These are phyloP conservation scores for Venturia effusa DNA, from an alignment of 2,329 filamentous ascomycete genomes.

Conservation along the genomic window DNA sequence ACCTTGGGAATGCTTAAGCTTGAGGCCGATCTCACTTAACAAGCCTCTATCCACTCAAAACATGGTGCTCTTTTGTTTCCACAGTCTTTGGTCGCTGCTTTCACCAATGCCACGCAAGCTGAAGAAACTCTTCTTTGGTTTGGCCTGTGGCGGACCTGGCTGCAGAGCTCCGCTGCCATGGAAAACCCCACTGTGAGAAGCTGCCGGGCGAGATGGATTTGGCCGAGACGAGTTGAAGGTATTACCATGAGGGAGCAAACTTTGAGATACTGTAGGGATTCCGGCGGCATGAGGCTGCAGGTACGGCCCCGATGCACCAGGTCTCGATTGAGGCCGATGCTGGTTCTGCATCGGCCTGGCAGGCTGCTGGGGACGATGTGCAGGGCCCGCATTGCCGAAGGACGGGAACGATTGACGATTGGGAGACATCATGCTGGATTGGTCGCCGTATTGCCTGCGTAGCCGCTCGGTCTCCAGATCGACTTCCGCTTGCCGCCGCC, in stretches of 20 bases:
- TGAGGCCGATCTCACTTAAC: not conserved
- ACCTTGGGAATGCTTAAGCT: not conserved
- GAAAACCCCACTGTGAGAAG: slow-evolving; percentile 25
- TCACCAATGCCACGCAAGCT: slow-evolving; percentile 23
- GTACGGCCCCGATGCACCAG: slow-evolving; percentile 15
- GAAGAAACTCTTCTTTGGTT: slow-evolving; percentile 28
- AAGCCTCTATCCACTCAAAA: slow-evolving; percentile 13
- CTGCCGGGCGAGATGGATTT: slow-evolving; percentile 6
- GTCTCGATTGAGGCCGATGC: slow-evolving; percentile 1
- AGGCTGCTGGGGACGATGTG: slow-evolving; percentile 4
- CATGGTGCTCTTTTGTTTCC: slow-evolving; percentile 16
- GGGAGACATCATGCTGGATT: slow-evolving; percentile 28
- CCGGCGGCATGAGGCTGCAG: slow-evolving; percentile 19
- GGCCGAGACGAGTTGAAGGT: no score
- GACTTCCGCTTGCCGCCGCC: slow-evolving; percentile 38
- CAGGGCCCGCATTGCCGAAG: not conserved
- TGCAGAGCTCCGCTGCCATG: slow-evolving; percentile 18
- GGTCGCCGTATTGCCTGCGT: slow-evolving; percentile 53
- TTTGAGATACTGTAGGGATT: slow-evolving; percentile 11
- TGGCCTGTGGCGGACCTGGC: slow-evolving; percentile 11
- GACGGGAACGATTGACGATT: slow-evolving; percentile 6
- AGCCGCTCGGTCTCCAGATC: slow-evolving; percentile 71
- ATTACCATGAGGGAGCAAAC: not conserved
- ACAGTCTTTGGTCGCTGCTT: slow-evolving; percentile 14
- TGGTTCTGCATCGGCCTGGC: not conserved